phyloP scores from a whole-genome alignment of 2,329 filamentous ascomycete species.

The Fusarium circinatum region DNA sequence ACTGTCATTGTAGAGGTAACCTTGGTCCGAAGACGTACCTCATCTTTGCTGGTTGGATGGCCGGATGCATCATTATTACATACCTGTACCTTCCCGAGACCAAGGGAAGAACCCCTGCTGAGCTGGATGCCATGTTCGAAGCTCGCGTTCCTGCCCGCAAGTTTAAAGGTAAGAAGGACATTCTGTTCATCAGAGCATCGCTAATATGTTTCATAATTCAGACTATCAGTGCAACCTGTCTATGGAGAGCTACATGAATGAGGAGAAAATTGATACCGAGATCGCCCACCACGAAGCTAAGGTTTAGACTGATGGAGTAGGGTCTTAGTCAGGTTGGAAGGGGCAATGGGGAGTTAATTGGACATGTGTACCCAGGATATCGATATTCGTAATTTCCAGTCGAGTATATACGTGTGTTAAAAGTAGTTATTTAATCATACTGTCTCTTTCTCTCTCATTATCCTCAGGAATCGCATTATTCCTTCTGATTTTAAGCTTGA shows the following conservation, averaged over 20 bases:
- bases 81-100: neutral
- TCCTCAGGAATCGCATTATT: fast-evolving
- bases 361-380: fast-evolving
- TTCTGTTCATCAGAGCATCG: fast-evolving
- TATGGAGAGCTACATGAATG: slow-evolving; percentile 3
- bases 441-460: neutral
- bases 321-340: fast-evolving
- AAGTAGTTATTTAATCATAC: neutral
- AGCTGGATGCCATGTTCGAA: neutral
- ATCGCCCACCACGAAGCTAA: neutral
- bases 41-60: neutral
- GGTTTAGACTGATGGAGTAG: neutral
- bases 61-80: neutral
- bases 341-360: fast-evolving
- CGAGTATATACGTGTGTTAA: neutral
- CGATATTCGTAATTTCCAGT: fast-evolving
- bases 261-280: neutral
- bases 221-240: neutral
- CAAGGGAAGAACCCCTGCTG: neutral
- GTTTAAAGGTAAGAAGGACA: neutral
- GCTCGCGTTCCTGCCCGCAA: neutral
- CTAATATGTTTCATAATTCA: neutral
- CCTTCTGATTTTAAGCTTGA: fast-evolving
- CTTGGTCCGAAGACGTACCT: neutral
- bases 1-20: neutral